Percentiles rank a stretch among this genome's conserved stretches.
These are phyloP conservation scores for Lenwebbia sp. DNA, from an alignment of 345 rosid species.

Conservation along the genomic window DNA sequence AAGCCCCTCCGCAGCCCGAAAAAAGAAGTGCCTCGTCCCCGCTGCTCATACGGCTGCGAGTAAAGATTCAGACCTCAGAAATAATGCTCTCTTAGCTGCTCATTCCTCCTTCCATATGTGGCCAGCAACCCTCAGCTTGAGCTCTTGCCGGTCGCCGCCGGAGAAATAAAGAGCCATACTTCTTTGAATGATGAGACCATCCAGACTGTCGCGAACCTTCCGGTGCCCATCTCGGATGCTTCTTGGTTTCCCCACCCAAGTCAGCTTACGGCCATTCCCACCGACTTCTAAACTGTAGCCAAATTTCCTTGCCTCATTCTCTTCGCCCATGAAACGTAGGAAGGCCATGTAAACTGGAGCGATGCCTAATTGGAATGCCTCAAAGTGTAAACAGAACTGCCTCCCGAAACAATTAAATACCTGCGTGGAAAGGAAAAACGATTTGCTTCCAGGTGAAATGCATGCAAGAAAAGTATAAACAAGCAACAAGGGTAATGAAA, in stretches of 20 bases:
- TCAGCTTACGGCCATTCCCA: conserved; percentile 56
- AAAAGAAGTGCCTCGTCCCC: background rate
- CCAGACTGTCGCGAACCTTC: conserved; percentile 85
- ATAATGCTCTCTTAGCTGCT: background rate
- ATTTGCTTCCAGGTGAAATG: background rate
- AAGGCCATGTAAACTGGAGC: conserved; percentile 91
- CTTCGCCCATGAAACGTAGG: conserved; percentile 89
- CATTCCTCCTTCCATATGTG: conserved; percentile 85
- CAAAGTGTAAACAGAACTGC: conserved; percentile 90
- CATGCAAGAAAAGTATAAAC: background rate
- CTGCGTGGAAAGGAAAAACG: conserved; percentile 7
- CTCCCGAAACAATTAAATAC: conserved; percentile 91
- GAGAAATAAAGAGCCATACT: conserved; percentile 85
- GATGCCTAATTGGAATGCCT: conserved; percentile 80
- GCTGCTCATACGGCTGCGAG: background rate
- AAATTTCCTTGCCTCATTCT: conserved; percentile 69
- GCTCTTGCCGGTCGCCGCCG: conserved; percentile 70
- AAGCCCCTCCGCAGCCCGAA: background rate
- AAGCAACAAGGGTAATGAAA: background rate
- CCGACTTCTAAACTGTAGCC: conserved; percentile 86
- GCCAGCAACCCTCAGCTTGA: conserved; percentile 75
- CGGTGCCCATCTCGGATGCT: conserved; percentile 82
- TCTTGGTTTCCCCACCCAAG: conserved; percentile 83
- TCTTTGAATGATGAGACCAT: conserved; percentile 71
- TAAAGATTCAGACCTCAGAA: background rate